Evolutionary conservation across 2,329 filamentous ascomycete species (phyloP).

Genomic region (Trichoderma koningii): DNA sequence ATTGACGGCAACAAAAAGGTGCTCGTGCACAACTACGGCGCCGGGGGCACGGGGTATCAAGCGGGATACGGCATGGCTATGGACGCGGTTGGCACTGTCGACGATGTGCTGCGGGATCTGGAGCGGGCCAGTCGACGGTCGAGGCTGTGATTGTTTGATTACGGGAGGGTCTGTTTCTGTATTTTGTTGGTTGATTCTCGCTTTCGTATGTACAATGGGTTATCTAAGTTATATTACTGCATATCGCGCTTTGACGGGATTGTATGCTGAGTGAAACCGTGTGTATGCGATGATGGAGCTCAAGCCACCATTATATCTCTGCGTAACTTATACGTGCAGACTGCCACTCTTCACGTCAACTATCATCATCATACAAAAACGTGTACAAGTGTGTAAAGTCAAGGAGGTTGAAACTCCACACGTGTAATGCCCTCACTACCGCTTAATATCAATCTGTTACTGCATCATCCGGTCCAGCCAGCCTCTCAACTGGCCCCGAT

Average conservation of each 20-base stretch:
- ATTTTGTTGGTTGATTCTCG: not conserved
- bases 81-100: constrained; percentile 39
- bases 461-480: not conserved
- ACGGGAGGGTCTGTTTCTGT: not conserved
- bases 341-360: no score
- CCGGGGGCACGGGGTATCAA: constrained; percentile 50
- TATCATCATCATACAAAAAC: no score
- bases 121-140: constrained; percentile 11
- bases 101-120: constrained; percentile 34
- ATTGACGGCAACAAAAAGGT: constrained; percentile 33
- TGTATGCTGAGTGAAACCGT: no score
- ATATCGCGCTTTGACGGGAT: not conserved
- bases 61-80: constrained; percentile 46
- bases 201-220: not conserved
- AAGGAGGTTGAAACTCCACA: no score
- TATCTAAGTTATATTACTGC: not conserved
- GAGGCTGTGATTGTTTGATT: constrained; percentile 5
- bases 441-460: no score
- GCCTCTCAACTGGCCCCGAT: constrained; percentile 2
- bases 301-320: no score
- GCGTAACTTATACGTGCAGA: no score
- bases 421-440: no score
- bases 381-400: no score
- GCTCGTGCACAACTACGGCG: constrained; percentile 49
- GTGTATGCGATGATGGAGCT: no score